These are phyloP conservation scores for Athelia psychrophila DNA, from an alignment of 1,284 basidiomycete genomes.

Conservation along the genomic window DNA sequence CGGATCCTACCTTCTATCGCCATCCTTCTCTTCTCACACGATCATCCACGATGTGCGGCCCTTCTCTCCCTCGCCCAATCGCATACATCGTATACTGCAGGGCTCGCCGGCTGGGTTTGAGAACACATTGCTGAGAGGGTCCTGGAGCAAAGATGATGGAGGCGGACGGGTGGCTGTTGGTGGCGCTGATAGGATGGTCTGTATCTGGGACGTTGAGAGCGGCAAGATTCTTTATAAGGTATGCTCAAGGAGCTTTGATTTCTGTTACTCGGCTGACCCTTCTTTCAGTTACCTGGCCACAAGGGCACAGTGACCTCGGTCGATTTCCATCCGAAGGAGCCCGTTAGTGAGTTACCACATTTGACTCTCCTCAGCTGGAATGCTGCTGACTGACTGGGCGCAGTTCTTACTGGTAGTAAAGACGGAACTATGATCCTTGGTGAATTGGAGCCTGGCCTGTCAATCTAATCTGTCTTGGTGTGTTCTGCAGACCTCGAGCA, in stretches of 20 bases:
- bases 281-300: slow-evolving; percentile 79
- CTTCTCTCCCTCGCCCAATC: slow-evolving; percentile 79
- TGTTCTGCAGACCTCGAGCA: background rate
- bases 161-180: slow-evolving; percentile 75
- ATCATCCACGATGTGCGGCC: slow-evolving; percentile 90
- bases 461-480: slow-evolving; percentile 16
- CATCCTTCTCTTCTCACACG: slow-evolving; percentile 83
- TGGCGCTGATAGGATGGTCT: slow-evolving; percentile 82
- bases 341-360: slow-evolving; percentile 63
- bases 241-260: slow-evolving; percentile 9
- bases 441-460: slow-evolving; percentile 68
- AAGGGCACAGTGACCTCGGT: slow-evolving; percentile 90
- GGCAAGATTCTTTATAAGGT: slow-evolving; percentile 85
- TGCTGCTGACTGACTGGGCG: slow-evolving; percentile 4
- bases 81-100: slow-evolving; percentile 76
- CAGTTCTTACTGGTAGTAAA: slow-evolving; percentile 85
- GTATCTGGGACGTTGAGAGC: slow-evolving; percentile 91
- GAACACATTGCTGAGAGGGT: slow-evolving; percentile 72
- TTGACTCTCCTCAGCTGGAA: too few relatives aligned
- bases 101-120: slow-evolving; percentile 93
- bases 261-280: slow-evolving; percentile 1
- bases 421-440: slow-evolving; percentile 88
- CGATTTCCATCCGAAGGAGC: slow-evolving; percentile 91
- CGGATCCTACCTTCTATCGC: slow-evolving; percentile 82
- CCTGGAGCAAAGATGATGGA: slow-evolving; percentile 79